Percentiles rank a stretch among this genome's conserved stretches.
These are phyloP conservation scores for Leptographium galeiforme DNA, from an alignment of 2,329 filamentous ascomycete genomes.

Conservation along the genomic window DNA sequence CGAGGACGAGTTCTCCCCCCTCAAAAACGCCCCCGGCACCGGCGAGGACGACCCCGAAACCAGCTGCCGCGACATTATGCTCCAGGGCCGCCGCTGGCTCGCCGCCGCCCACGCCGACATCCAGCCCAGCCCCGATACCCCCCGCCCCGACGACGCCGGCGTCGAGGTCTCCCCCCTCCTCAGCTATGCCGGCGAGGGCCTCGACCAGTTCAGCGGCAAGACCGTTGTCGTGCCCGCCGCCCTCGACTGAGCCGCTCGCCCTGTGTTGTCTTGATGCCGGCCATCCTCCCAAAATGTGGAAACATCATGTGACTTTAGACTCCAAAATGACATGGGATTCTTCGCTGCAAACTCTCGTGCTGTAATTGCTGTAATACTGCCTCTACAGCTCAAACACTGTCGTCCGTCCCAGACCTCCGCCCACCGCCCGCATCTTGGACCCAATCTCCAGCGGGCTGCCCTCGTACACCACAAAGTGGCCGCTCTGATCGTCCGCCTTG, in stretches of 20 bases:
- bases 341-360: no score
- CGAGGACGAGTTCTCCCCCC: constrained; percentile 93
- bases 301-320: no score
- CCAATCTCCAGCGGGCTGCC: constrained; percentile 49
- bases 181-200: constrained; percentile 65
- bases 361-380: neutral
- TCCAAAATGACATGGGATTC: no score
- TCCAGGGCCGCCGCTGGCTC: constrained; percentile 78
- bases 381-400: constrained; percentile 19
- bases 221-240: constrained; percentile 38
- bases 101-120: constrained; percentile 66
- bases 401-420: constrained; percentile 25
- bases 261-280: neutral
- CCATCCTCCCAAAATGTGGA: neutral
- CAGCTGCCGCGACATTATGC: constrained; percentile 79
- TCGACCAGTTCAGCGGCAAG: constrained; percentile 41
- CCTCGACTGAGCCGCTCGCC: constrained; percentile 22
- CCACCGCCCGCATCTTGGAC: constrained; percentile 39
- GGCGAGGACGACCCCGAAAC: constrained; percentile 91
- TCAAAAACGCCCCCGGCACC: constrained; percentile 80
- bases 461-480: constrained; percentile 49
- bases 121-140: constrained; percentile 23
- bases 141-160: constrained; percentile 48
- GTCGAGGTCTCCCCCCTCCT: constrained; percentile 86
- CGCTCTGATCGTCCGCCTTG: constrained; percentile 12